Conservation (phyloP, 2,329 filamentous ascomycete species). For the Rhexocercosporidium sp. region DNA sequence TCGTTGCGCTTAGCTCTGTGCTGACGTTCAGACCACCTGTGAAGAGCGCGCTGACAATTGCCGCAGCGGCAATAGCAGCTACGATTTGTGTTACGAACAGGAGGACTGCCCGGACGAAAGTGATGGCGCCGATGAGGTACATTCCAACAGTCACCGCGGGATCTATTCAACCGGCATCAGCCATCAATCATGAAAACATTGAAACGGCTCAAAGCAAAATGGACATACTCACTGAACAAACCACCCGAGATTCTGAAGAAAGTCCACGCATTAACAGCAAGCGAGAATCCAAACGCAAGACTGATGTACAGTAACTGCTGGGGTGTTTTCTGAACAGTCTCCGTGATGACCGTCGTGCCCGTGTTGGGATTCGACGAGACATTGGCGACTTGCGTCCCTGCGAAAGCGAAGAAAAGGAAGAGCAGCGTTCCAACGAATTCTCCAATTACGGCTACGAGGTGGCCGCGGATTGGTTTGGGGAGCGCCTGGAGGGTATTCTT, state of each 20-base stretch:
- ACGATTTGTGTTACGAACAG: slow-evolving; percentile 41
- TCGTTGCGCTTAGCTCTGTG: slow-evolving; percentile 19
- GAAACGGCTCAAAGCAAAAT: neutral
- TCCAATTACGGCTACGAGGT: slow-evolving; percentile 38
- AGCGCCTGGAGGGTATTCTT: neutral
- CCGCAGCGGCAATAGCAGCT: slow-evolving; percentile 45
- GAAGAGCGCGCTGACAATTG: slow-evolving; percentile 42
- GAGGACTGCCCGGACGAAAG: slow-evolving; percentile 35
- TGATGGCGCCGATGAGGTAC: slow-evolving; percentile 41
- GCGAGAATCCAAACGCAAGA: slow-evolving; percentile 36
- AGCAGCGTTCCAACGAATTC: slow-evolving; percentile 44
- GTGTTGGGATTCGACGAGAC: slow-evolving; percentile 18
- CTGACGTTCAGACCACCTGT: slow-evolving; percentile 23
- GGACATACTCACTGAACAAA: slow-evolving; percentile 43
- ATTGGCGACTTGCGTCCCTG: slow-evolving; percentile 39
- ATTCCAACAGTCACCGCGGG: slow-evolving; percentile 42
- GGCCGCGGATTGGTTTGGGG: slow-evolving; percentile 7
- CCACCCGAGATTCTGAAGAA: slow-evolving; percentile 56
- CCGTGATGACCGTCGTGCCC: slow-evolving; percentile 17
- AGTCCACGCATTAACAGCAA: slow-evolving; percentile 57
- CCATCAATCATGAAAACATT: neutral
- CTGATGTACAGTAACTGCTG: slow-evolving; percentile 35
- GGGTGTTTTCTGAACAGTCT: slow-evolving; percentile 16
- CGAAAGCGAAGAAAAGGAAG: slow-evolving; percentile 45
- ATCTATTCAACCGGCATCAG: neutral